Percentiles rank a stretch among this genome's conserved stretches.
Evolutionary conservation across 2,329 filamentous ascomycete genomes (phyloP).

Genomic region (Fusarium longipes): DNA sequence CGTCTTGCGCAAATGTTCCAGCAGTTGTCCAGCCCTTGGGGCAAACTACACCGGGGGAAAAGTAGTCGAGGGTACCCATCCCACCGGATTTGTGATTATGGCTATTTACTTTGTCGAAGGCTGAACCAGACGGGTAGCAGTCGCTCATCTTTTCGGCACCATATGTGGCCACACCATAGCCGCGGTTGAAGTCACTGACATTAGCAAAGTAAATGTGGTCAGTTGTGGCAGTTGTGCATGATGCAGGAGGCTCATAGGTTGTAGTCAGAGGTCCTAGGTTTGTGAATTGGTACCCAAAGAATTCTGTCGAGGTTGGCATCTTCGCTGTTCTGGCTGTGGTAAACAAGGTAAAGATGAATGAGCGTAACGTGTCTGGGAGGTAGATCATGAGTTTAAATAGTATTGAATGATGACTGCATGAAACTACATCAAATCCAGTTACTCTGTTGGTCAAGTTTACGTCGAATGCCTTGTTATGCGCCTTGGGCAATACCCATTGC

Average conservation of each 20-base stretch:
- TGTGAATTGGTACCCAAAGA: conserved; percentile 35
- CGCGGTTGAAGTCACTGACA: not conserved
- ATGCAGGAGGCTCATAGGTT: conserved; percentile 41
- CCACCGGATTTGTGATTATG: not conserved
- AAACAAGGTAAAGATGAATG: not conserved
- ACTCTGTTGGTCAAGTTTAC: not conserved
- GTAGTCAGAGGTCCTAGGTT: conserved; percentile 49
- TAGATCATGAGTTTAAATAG: not conserved
- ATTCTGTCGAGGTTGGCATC: conserved; percentile 43
- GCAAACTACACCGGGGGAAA: conserved; percentile 43
- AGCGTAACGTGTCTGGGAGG: not conserved
- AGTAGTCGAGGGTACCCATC: conserved; percentile 25
- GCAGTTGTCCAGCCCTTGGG: conserved; percentile 44
- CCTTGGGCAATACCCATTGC: not conserved
- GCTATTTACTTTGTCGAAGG: conserved; percentile 12
- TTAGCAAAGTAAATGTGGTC: conserved; percentile 14
- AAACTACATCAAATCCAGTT: not conserved
- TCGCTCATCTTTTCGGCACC: conserved; percentile 3
- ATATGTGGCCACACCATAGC: conserved; percentile 24
- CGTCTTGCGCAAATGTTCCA: conserved; percentile 24
- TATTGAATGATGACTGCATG: not conserved
- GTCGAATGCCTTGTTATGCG: not conserved
- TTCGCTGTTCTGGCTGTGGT: not conserved
- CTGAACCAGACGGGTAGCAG: conserved; percentile 40
- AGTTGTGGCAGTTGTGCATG: conserved; percentile 31